phyloP scores from a whole-genome alignment of 805 yeast species.

The Peterozyma toletana region DNA sequence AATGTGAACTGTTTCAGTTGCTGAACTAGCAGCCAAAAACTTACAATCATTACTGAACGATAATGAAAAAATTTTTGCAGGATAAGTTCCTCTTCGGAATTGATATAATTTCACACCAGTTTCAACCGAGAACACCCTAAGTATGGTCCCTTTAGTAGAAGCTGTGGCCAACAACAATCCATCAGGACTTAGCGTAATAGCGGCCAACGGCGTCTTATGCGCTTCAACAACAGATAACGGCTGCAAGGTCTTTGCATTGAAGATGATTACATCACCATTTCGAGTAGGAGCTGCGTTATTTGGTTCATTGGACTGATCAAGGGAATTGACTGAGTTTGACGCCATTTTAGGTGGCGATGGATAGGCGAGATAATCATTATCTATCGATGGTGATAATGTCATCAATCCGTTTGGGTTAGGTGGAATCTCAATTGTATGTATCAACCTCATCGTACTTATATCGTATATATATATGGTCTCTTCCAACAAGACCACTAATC shows the following conservation, averaged over 20 bases:
- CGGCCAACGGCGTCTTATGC: conserved; percentile 73
- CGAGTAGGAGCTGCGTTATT: conserved; percentile 14
- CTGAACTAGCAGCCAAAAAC: conserved; percentile 76
- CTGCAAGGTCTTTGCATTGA: conserved; percentile 68
- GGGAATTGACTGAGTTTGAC: not conserved
- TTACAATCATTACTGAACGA: conserved; percentile 71
- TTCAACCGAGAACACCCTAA: conserved; percentile 73
- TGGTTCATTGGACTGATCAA: conserved; percentile 1
- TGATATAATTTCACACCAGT: conserved; percentile 68
- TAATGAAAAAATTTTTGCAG: conserved; percentile 76
- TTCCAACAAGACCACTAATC: conserved; percentile 74
- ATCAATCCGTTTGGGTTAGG: conserved; percentile 54
- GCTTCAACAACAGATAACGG: conserved; percentile 88
- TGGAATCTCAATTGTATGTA: conserved; percentile 65
- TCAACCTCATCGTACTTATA: conserved; percentile 77
- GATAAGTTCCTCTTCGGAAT: conserved; percentile 85
- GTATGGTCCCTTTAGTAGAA: conserved; percentile 85
- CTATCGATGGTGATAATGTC: conserved; percentile 48
- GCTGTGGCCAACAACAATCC: conserved; percentile 88
- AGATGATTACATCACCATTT: conserved; percentile 75
- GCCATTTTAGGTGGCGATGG: conserved; percentile 65
- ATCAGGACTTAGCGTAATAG: conserved; percentile 63
- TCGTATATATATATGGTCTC: conserved; percentile 88
- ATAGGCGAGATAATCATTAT: conserved; percentile 55
- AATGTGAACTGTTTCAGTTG: conserved; percentile 90